Evolutionary conservation across 108 stramenopile genomes (phyloP).

Genomic region (Fragilaria crotonensis): DNA sequence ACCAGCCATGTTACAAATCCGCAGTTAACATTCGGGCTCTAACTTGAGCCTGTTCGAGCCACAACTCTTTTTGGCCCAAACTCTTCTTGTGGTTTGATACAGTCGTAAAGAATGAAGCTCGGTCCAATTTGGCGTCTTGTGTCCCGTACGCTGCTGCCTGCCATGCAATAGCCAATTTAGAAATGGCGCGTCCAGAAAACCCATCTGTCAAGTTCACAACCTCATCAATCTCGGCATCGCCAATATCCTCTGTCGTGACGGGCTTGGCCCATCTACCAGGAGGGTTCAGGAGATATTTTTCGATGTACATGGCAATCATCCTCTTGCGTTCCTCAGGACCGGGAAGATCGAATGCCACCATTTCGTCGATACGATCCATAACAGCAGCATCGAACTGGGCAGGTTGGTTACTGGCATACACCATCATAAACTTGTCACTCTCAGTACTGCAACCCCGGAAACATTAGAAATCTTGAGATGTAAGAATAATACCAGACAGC

Average conservation of each 20-base stretch:
- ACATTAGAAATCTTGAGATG: no score
- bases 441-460: slow-evolving; percentile 71
- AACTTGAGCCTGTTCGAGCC: slow-evolving; percentile 68
- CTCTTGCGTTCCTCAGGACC: slow-evolving; percentile 77
- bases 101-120: slow-evolving; percentile 72
- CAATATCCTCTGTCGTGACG: slow-evolving; percentile 74
- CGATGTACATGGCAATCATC: slow-evolving; percentile 96
- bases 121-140: slow-evolving; percentile 75
- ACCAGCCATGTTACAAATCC: slow-evolving; percentile 60
- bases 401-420: slow-evolving; percentile 98
- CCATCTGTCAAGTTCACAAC: slow-evolving; percentile 88
- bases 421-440: slow-evolving; percentile 99
- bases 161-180: slow-evolving; percentile 98
- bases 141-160: slow-evolving; percentile 97
- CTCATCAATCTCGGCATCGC: slow-evolving; percentile 74
- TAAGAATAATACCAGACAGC: neutral
- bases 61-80: slow-evolving; percentile 71
- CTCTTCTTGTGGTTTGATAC: slow-evolving; percentile 77
- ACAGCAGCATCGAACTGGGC: slow-evolving; percentile 96
- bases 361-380: slow-evolving; percentile 99
- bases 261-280: slow-evolving; percentile 67
- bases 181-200: slow-evolving; percentile 95
- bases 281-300: slow-evolving; percentile 88
- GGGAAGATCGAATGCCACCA: slow-evolving; percentile 94
- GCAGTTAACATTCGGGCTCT: slow-evolving; percentile 59